Evolutionary conservation across 805 yeast species (phyloP).

Genomic region (Nakazawaea anatomiae): DNA sequence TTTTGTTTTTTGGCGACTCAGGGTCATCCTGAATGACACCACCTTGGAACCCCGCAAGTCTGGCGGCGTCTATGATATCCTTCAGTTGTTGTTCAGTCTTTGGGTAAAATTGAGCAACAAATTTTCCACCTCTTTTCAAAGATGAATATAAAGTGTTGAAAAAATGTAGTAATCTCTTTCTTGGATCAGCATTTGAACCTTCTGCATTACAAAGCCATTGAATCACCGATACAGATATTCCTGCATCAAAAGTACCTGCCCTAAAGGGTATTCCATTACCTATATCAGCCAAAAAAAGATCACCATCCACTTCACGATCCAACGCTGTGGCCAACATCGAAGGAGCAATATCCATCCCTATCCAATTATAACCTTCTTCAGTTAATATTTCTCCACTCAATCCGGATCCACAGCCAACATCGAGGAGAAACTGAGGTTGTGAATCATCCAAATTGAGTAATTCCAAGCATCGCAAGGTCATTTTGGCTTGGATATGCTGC

Average conservation of each 20-base stretch:
- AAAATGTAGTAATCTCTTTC: slow-evolving; percentile 69
- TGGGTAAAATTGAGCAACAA: slow-evolving; percentile 96
- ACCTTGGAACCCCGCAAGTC: slow-evolving; percentile 92
- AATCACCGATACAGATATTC: slow-evolving; percentile 88
- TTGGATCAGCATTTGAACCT: slow-evolving; percentile 74
- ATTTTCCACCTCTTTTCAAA: slow-evolving; percentile 90
- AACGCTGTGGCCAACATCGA: slow-evolving; percentile 93
- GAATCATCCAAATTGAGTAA: slow-evolving; percentile 66
- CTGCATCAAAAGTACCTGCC: slow-evolving; percentile 96
- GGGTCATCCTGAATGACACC: slow-evolving; percentile 93
- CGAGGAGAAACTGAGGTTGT: slow-evolving; percentile 65
- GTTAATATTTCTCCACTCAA: slow-evolving; percentile 89
- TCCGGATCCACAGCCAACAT: slow-evolving; percentile 97
- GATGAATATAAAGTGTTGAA: slow-evolving; percentile 86
- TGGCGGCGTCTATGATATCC: slow-evolving; percentile 75
- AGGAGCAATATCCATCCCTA: slow-evolving; percentile 95
- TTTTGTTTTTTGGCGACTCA: slow-evolving; percentile 85
- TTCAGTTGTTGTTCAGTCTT: slow-evolving; percentile 81
- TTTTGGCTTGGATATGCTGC: slow-evolving; percentile 96
- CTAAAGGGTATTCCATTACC: slow-evolving; percentile 93
- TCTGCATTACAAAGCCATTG: slow-evolving; percentile 99
- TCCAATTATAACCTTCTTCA: slow-evolving; percentile 92
- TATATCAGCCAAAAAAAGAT: slow-evolving; percentile 84
- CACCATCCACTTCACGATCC: slow-evolving; percentile 92
- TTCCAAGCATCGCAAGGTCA: slow-evolving; percentile 93